Percentiles rank a stretch among this genome's conserved stretches.
Evolutionary conservation across 352 stramenopile species (phyloP).

Genomic region (Detonula confervacea): DNA sequence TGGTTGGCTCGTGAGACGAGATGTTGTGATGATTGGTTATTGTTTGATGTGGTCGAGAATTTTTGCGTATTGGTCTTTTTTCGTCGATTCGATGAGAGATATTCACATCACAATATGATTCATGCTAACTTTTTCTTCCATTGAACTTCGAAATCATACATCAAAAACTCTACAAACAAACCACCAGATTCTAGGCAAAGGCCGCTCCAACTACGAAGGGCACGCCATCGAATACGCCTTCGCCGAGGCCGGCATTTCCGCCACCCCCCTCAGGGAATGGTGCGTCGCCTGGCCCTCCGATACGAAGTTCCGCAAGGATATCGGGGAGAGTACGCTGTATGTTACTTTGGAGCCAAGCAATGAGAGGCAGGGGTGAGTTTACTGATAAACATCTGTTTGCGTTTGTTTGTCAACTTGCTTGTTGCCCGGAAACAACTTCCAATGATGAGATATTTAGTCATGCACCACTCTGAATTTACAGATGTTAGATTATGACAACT

Average conservation of each 20-base stretch:
- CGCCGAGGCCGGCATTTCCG: constrained; percentile 61
- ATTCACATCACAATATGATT: too few species aligned
- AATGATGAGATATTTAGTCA: constrained; percentile 82
- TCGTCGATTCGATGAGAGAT: too few species aligned
- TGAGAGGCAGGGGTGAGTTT: constrained; percentile 56
- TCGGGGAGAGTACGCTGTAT: constrained; percentile 72
- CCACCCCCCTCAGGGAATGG: constrained; percentile 73
- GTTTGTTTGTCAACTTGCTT: too few species aligned
- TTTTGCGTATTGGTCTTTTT: too few species aligned
- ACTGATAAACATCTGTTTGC: too few species aligned
- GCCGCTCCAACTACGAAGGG: constrained; percentile 56
- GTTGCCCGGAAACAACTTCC: too few species aligned
- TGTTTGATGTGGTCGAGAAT: too few species aligned
- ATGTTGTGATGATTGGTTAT: too few species aligned
- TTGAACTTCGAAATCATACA: too few species aligned
- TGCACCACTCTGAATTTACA: constrained; percentile 86
- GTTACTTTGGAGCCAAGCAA: constrained; percentile 75
- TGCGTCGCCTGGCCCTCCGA: constrained; percentile 70
- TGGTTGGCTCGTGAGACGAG: background rate
- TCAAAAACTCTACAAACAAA: background rate
- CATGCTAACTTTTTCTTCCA: too few species aligned
- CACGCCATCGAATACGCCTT: constrained; percentile 69
- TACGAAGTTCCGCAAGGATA: constrained; percentile 58
- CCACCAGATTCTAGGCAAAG: constrained; percentile 57
- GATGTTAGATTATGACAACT: constrained; percentile 84